These are phyloP conservation scores for Moricandia moricandioides DNA, from an alignment of 345 rosid species.

Conservation along the genomic window DNA sequence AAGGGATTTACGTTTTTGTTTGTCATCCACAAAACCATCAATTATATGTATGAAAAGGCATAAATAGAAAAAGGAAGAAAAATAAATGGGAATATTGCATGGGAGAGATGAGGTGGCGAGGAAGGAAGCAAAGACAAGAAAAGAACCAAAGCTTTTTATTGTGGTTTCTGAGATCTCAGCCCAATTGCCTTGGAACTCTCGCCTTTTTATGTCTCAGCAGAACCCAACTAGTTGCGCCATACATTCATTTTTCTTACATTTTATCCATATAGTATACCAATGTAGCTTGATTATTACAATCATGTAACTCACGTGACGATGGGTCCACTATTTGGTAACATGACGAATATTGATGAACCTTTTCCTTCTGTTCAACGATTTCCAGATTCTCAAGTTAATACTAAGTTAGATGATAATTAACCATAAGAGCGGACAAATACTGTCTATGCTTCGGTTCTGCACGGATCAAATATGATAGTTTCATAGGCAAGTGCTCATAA, in stretches of 20 bases:
- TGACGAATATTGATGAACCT: too few relatives aligned
- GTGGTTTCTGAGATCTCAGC: slow-evolving; percentile 28
- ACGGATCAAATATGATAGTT: not conserved
- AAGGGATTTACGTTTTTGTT: not conserved
- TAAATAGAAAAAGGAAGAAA: not conserved
- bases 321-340: not conserved
- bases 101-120: slow-evolving; percentile 35
- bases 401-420: not conserved
- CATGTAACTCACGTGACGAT: slow-evolving; percentile 27
- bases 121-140: slow-evolving; percentile 36
- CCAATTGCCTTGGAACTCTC: slow-evolving; percentile 41
- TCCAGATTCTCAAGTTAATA: not conserved
- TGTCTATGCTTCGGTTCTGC: not conserved
- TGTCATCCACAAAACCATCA: not conserved
- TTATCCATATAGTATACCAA: slow-evolving; percentile 13
- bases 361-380: too few relatives aligned
- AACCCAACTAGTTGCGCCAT: slow-evolving; percentile 35
- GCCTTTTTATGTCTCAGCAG: slow-evolving; percentile 28
- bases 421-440: not conserved
- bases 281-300: slow-evolving; percentile 13
- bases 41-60: not conserved
- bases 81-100: slow-evolving; percentile 33
- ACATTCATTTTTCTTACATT: slow-evolving; percentile 8
- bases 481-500: not conserved
- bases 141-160: slow-evolving; percentile 35